Evolutionary conservation across 768 basidiomycete genomes (phyloP), one percentile per base, ranked within the genome.

Genomic region (Tricholomella constricta): DNA sequence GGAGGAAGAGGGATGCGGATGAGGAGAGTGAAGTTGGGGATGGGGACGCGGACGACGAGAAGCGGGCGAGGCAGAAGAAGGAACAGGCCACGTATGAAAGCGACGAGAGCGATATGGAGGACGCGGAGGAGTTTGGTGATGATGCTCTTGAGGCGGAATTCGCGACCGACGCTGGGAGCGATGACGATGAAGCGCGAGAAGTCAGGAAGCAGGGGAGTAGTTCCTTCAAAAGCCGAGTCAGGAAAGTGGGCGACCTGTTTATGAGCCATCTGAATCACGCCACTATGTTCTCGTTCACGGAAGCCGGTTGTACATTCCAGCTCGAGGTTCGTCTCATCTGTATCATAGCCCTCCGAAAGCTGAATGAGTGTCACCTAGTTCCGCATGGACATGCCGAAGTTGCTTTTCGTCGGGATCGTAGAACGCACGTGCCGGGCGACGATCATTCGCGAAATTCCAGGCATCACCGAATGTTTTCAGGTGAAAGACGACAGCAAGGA

Each of bases 371-470:
- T 31, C 43, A 44, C 45, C 52, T 17, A 98, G 94, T 95, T 98
- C 74, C 76, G 81, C 10, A 82, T 89, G 38, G 85, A 91, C 62
- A 87, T 94, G 67, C 94, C 94, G 10, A 98, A 98, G 70, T 78
- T 99, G 29, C 78, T 99, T 19, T 80, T 99, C 37, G 93, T 98
- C 43, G 96, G 94, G 42, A 85, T 99, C 56, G 80, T 98, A 51
- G 97, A 98, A 68, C 80, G 87, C 48, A 83, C 87, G 10, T 98
- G 95, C 69, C 78, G 85, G 40, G 83, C 83, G 47, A 89, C 93
- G 2, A 77, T 98, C 58, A 77, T 99, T 52, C 91, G 94, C 48
- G 90, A 98, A 69, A 92, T 98, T 48, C 83, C 88, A 5, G 86
- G 88, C 14, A 96, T 99, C 64, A 80, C 80, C 3, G 87, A 95